Evolutionary conservation across 257 asterid species (phyloP).

Genomic region (Gynochthodes officinalis): DNA sequence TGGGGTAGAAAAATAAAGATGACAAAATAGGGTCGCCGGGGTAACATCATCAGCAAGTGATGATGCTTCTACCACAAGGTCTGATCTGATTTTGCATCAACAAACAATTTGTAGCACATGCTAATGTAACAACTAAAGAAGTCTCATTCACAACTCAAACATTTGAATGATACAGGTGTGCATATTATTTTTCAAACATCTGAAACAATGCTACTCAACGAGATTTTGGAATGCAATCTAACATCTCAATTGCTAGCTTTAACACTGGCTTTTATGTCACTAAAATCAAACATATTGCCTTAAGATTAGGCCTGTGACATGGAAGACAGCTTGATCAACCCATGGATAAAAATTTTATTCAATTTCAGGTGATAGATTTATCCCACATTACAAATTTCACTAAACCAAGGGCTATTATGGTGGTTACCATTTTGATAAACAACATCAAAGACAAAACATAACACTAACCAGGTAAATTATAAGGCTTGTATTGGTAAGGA

Average conservation of each 20-base stretch:
- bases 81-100: not conserved
- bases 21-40: not conserved
- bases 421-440: not conserved
- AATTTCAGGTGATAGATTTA: not conserved
- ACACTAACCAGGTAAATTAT: conserved; percentile 52
- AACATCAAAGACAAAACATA: not conserved
- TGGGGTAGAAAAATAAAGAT: not conserved
- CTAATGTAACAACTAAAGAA: not conserved
- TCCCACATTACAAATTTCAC: not conserved
- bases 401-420: not conserved
- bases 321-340: not conserved
- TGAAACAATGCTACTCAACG: not conserved
- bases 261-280: not conserved
- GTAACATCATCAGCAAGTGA: not conserved
- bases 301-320: not conserved
- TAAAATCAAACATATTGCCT: not conserved
- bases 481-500: conserved; percentile 51
- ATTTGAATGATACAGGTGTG: too few relatives aligned
- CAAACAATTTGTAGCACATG: not conserved
- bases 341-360: not conserved
- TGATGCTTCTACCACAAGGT: not conserved
- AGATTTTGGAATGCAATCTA: not conserved
- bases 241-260: not conserved
- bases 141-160: not conserved
- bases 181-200: too few relatives aligned